Evolutionary conservation across 2,329 filamentous ascomycete genomes (phyloP).

Genomic region (Neofusicoccum cordaticola): DNA sequence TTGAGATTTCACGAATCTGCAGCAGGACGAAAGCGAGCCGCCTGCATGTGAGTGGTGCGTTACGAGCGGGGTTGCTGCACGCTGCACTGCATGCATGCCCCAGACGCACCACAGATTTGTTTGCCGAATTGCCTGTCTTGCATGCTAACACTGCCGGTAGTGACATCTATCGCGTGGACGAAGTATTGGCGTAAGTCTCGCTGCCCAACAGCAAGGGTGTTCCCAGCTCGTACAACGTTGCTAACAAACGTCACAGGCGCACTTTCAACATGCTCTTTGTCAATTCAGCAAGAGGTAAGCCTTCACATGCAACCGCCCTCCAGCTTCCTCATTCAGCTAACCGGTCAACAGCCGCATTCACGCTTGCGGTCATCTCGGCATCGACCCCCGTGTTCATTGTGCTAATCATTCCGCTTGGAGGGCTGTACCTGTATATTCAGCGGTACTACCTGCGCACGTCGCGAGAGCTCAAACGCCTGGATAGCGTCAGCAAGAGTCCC

Average conservation of each 20-base stretch:
- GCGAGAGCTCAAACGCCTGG: constrained; percentile 90
- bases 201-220: background rate
- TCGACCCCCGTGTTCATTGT: constrained; percentile 77
- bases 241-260: constrained; percentile 42
- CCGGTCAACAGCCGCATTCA: constrained; percentile 60
- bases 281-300: constrained; percentile 49
- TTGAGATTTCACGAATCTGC: constrained; percentile 22
- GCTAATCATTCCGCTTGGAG: constrained; percentile 75
- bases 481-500: constrained; percentile 91
- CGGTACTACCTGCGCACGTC: constrained; percentile 96
- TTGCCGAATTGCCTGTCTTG: constrained; percentile 8
- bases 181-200: constrained; percentile 70
- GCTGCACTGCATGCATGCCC: constrained; percentile 10
- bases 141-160: constrained; percentile 35
- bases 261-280: constrained; percentile 88
- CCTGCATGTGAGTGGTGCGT: constrained; percentile 8
- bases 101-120: background rate
- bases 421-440: constrained; percentile 88
- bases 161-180: constrained; percentile 79
- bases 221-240: background rate
- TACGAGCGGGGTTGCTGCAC: constrained; percentile 10
- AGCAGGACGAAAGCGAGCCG: background rate
- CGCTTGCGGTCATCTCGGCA: constrained; percentile 77
- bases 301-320: constrained; percentile 16
- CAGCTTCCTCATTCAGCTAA: background rate